Base-by-base conservation (phyloP, 2,329 filamentous ascomycete genomes). In the Pseudopithomyces maydicus region DNA sequence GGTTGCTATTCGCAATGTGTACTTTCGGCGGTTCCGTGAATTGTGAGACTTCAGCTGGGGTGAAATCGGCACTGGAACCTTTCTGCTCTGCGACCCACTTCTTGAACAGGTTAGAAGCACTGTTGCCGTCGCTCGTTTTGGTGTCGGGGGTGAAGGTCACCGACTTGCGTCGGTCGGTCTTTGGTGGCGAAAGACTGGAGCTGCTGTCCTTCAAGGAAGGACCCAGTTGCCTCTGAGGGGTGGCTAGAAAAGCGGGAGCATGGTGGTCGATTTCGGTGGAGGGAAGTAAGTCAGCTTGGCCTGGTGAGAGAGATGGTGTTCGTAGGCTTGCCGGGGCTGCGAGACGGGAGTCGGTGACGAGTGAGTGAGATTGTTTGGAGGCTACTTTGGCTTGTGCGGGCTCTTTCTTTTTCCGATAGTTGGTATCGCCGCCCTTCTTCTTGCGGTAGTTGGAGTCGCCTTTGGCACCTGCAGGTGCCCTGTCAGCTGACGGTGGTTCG, bases 81-180 rank as follows among this genome's bases (percentile, higher is more conserved):
- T 72, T 71, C 42, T 74, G 70, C 47, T 75, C 72, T 11, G 65
- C 60, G 12, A 67, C 76, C 82, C 82, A 85, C 55, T 79, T 74
- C 59, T 81, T 80, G 73, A 83, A 84, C 36, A 83, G 72, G 46
- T 80, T 76, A 56, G 81, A 80, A 47, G 79, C 80, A 54, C 80
- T 84, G 57, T 82, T 80, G 19, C 82, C 84, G 70, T 88, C 85
- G 44, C 81, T 74, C 6, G 73, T 76, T 68, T 89, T 88, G 2
- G 85, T 87, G 49, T 88, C 86, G 7, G 84, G 79, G 1, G 86
- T 84, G 69, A 90, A 90, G 1, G 85, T 83, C 8, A 90, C 87
- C 3, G 84, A 86, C 70, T 89, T 88, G 59, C 77, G 78, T 38
- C 69, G 69, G 36, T 69, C 68, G 10, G 41, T 45, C 33, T 52